phyloP scores from a whole-genome alignment of 2,329 filamentous ascomycete genomes.

The Paradendryphiella salina region DNA sequence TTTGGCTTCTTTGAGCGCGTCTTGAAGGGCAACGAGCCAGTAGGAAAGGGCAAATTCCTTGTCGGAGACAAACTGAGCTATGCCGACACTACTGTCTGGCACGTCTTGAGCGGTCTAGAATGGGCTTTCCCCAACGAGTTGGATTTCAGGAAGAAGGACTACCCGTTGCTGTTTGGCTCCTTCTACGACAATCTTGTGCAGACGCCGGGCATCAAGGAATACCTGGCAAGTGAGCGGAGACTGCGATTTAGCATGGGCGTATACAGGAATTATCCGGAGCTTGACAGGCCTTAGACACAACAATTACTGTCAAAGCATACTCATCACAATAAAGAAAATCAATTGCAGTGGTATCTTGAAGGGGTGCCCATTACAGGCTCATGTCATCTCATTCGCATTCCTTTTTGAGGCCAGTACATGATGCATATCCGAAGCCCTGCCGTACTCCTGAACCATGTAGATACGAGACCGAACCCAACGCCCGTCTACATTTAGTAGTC shows the following conservation, averaged over 20 bases:
- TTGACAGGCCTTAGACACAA: slow-evolving; percentile 58
- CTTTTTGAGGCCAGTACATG: slow-evolving; percentile 48
- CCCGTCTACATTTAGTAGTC: slow-evolving; percentile 70
- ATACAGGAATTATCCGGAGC: slow-evolving; percentile 72
- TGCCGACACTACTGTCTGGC: slow-evolving; percentile 74
- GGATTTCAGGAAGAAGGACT: slow-evolving; percentile 60
- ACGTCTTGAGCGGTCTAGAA: slow-evolving; percentile 60
- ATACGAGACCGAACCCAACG: slow-evolving; percentile 27
- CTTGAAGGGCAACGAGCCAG: slow-evolving; percentile 60
- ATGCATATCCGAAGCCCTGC: slow-evolving; percentile 44
- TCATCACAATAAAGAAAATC: slow-evolving; percentile 38
- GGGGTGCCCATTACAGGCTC: slow-evolving; percentile 36
- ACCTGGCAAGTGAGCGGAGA: slow-evolving; percentile 67
- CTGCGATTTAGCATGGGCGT: slow-evolving; percentile 66
- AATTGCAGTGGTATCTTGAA: slow-evolving; percentile 46
- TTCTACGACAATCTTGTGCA: slow-evolving; percentile 67
- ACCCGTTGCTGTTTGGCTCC: slow-evolving; percentile 61
- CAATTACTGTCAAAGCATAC: background rate
- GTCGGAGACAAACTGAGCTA: slow-evolving; percentile 68
- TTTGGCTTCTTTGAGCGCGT: slow-evolving; percentile 71
- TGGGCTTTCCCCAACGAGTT: slow-evolving; percentile 73
- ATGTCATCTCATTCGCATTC: slow-evolving; percentile 46
- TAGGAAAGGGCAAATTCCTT: slow-evolving; percentile 64
- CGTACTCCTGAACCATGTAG: slow-evolving; percentile 44
- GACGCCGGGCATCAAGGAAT: slow-evolving; percentile 66